Base-by-base conservation (phyloP, 306 rosid species). In the Lablab purpureus region DNA sequence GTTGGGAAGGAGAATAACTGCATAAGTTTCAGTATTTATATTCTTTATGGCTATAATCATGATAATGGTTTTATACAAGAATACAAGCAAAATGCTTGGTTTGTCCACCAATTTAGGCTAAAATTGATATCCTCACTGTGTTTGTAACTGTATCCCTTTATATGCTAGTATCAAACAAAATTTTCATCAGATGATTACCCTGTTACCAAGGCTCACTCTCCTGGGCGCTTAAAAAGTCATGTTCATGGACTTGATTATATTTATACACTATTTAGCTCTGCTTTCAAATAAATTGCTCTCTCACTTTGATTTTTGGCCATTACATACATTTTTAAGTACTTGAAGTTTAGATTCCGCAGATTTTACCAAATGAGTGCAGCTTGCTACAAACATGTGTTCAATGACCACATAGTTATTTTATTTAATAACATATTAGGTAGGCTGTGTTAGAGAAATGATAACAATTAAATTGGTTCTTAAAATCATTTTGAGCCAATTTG, bases 1-100 rank as follows among this genome's bases (percentile, higher is more conserved):
- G 99, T 25, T 95, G 99, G 98, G 93, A 87, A 58, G 92, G 87
- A 62, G 86, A 84, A 76, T 90, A 89, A 72, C 52, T 75, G 60
- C 54, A 47, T 30, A 41, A 78, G 30, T 40, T 67, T 27, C 19
- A 22, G 19, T 18, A 62, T 62, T 64, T 82, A 63, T 85, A 80
- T 77, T 58, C 81, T 84, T 83, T 65, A 73, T 77, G 64, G 62
- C 34, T 28, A 78, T 60, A 74, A 68, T 69, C 80, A 14, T 63
- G 55, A 30, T 75, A 71, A 65, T 77, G 74, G 50, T 74, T 84
- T 78, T 84, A 74, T 67, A 83, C 81, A 49, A 76, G 85, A 85
- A 75, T 71, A 76, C 90, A 84, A 78, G 91, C 84, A 87, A 85
- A 79, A 81, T 84, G 93, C 93, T 84, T 83, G 78, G 80, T 75